Percentiles rank a stretch among this genome's conserved stretches.
Evolutionary conservation across 2,329 filamentous ascomycete genomes (phyloP).

Genomic region (Colletotrichum sp.): DNA sequence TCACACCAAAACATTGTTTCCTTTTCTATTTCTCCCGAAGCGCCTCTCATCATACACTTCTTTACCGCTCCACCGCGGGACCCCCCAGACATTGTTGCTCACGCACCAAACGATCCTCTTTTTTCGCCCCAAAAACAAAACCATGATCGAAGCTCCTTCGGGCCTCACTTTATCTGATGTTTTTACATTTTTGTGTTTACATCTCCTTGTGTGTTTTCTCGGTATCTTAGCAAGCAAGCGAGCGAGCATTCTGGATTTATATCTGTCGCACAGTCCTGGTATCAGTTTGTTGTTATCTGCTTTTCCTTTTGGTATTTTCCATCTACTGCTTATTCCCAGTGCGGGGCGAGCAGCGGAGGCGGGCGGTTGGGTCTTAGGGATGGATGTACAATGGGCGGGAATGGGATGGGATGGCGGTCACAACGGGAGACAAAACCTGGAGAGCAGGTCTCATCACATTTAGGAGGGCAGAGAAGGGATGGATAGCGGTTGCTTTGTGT

Average conservation of each 20-base stretch:
- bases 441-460: conserved; percentile 21
- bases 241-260: conserved; percentile 23
- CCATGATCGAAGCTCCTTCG: conserved; percentile 24
- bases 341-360: background rate
- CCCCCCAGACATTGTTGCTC: conserved; percentile 50
- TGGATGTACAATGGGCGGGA: conserved; percentile 7
- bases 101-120: conserved; percentile 46
- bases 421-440: background rate
- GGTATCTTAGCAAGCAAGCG: conserved; percentile 38
- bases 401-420: background rate
- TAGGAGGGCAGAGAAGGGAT: background rate
- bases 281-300: conserved; percentile 13
- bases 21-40: conserved; percentile 7
- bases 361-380: background rate
- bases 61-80: conserved; percentile 35
- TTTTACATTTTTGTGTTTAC: conserved; percentile 17
- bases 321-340: conserved; percentile 24
- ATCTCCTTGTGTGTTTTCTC: conserved; percentile 31
- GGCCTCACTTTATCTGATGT: conserved; percentile 5
- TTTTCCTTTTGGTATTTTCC: conserved; percentile 19
- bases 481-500: conserved; percentile 19
- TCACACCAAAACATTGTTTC: conserved; percentile 16
- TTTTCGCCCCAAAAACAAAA: conserved; percentile 23
- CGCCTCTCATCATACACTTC: conserved; percentile 28
- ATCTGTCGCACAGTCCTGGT: background rate